Percentiles rank a stretch among this genome's conserved stretches.
Conservation (phyloP, 805 yeast genomes). For the Starmerella geochares region DNA sequence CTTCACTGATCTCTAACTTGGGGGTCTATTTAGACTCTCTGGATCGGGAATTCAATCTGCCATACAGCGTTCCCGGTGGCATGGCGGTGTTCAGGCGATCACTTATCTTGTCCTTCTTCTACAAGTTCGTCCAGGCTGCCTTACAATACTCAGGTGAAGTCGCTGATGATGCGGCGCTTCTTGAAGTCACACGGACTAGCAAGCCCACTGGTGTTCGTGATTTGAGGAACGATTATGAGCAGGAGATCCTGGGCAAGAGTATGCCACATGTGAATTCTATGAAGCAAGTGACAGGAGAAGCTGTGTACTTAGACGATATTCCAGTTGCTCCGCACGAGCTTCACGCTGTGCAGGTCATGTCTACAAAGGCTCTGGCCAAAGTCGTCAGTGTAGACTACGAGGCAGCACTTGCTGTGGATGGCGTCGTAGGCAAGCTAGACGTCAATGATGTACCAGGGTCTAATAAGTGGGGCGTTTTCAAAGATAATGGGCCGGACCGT, state of each 20-base stretch:
- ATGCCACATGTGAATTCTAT: conserved; percentile 39
- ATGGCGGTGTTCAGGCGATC: conserved; percentile 40
- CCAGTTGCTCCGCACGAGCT: conserved; percentile 37
- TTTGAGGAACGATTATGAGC: conserved; percentile 34
- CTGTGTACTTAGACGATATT: conserved; percentile 38
- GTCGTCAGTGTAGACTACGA: conserved; percentile 35
- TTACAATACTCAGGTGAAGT: conserved; percentile 18
- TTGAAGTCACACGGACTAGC: conserved; percentile 32
- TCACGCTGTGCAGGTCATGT: conserved; percentile 38
- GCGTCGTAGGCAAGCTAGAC: conserved; percentile 39
- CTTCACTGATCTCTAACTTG: conserved; percentile 4
- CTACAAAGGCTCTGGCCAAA: conserved; percentile 38
- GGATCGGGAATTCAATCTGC: conserved; percentile 35
- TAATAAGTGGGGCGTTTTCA: conserved; percentile 37
- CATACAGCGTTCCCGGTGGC: conserved; percentile 42
- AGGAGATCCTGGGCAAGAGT: conserved; percentile 35
- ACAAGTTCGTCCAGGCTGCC: conserved; percentile 36
- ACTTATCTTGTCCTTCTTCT: conserved; percentile 39
- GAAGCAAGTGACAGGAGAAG: conserved; percentile 43
- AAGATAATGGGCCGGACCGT: conserved; percentile 36
- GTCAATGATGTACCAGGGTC: conserved; percentile 34
- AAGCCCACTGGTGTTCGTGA: conserved; percentile 35
- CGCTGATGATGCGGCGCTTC: conserved; percentile 29
- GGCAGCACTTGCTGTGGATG: conserved; percentile 34
- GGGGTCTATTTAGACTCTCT: conserved; percentile 18